Percentiles rank a stretch among this genome's conserved stretches.
Conservation (phyloP, 108 stramenopile species). For the Skeletonema tropicum region DNA sequence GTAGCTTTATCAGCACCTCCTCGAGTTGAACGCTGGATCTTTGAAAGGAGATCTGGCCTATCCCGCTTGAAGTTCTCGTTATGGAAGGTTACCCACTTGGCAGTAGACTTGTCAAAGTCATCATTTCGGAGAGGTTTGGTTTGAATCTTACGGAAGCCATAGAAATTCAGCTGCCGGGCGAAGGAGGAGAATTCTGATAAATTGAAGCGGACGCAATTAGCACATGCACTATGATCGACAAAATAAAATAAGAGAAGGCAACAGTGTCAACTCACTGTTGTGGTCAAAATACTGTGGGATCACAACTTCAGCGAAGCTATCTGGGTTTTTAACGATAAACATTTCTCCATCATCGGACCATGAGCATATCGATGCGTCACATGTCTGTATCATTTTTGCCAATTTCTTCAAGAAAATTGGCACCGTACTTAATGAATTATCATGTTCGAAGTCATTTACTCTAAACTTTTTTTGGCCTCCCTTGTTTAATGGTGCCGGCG, state of each 20-base stretch:
- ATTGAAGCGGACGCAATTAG: too few species aligned
- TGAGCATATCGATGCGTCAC: conserved; percentile 68
- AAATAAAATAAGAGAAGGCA: conserved; percentile 22
- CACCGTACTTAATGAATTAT: conserved; percentile 33
- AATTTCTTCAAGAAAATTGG: conserved; percentile 90
- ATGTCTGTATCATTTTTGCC: conserved; percentile 86
- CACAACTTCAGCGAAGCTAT: conserved; percentile 60
- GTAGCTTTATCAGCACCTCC: conserved; percentile 54
- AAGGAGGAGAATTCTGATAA: conserved; percentile 40
- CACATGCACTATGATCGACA: too few species aligned
- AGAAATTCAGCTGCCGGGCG: conserved; percentile 61
- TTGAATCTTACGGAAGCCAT: conserved; percentile 72
- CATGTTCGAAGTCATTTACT: not conserved
- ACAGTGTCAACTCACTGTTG: conserved; percentile 73
- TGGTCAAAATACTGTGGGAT: conserved; percentile 92
- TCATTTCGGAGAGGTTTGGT: conserved; percentile 86
- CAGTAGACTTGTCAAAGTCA: conserved; percentile 77
- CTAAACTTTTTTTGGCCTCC: not conserved
- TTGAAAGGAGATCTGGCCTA: conserved; percentile 71
- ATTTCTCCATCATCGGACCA: conserved; percentile 85
- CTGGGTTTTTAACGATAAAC: conserved; percentile 89
- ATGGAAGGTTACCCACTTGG: conserved; percentile 82
- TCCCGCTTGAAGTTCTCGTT: conserved; percentile 90
- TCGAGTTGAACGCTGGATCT: conserved; percentile 85
- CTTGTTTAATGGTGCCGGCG: not conserved